Base-by-base conservation (phyloP, 2,329 filamentous ascomycete species). In the Cytospora chrysosperma region DNA sequence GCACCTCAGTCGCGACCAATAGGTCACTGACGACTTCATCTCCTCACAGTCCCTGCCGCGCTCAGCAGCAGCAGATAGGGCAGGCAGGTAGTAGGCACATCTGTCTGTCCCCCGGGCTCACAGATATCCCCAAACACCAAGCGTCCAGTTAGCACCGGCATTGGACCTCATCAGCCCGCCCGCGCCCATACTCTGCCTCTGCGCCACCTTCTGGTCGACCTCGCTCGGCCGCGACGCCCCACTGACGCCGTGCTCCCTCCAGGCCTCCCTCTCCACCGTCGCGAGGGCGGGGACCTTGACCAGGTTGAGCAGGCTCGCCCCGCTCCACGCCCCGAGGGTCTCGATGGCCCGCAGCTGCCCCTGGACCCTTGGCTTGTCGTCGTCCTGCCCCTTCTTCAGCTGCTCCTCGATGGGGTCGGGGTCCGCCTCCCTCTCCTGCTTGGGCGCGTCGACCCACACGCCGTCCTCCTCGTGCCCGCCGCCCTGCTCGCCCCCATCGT, bases 241-340 rank as follows among this genome's bases (percentile, higher is more conserved):
- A 21, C 78, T 77, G 26, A 84, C 76, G 1, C 91, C 91, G 67
- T 91, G 83, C 68, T 86, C 85, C 53, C 88, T 73, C 82, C 91
- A 94, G 37, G 85, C 78, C 8, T 94, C 91, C 28, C 88, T 80
- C 67, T 93, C 90, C 24, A 93, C 79, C 32, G 88, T 84, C 2
- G 88, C 88, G 59, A 91, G 82, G 2, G 89, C 86, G 40, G 86
- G 84, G 4, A 92, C 80, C 62, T 88, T 88, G 64, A 93, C 78
- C 68, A 88, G 85, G 3, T 88, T 84, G 21, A 90, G 77, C 60
- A 94, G 72, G 72, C 89, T 92, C 3, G 87, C 90, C 13, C 91
- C 91, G 24, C 85, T 83, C 90, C 90, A 94, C 2, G 90, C 79
- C 0, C 91, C 91, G 1, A 93, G 75, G 0, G 88, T 87, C 66